Base-by-base conservation (phyloP, 495 filamentous ascomycete species). In the Penicillium psychrofluorescens region DNA sequence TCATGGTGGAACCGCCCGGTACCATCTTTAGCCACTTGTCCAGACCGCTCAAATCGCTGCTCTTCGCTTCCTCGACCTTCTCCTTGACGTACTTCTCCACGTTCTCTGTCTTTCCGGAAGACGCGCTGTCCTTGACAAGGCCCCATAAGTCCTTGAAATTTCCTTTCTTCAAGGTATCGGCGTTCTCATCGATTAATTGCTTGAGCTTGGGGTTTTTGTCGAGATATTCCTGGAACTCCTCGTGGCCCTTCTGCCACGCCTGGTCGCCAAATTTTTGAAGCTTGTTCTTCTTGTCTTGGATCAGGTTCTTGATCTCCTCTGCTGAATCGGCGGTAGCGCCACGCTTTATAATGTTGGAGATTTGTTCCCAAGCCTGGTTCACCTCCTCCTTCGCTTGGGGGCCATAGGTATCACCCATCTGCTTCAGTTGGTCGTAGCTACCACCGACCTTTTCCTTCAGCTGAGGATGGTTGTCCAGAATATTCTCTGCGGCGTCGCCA, bases 341-440 rank as follows among this genome's bases (percentile, higher is more conserved):
- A 6, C 62, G 61, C 41, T 74, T 64, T 22, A 82, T 38, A 43
- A 84, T 72, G 16, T 77, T 69, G 42, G 59, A 60, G 38, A 84
- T 66, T 50, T 85, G 68, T 11, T 74, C 49, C 72, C 78, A 85
- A 8, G 80, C 83, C 63, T 80, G 65, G 38, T 85, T 77, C 6
- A 81, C 70, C 59, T 83, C 69, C 67, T 84, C 80, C 67, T 81
- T 81, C 0, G 80, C 81, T 50, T 85, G 77, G 0, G 81, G 82
- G 0, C 83, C 83, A 54, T 80, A 79, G 15, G 75, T 55, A 28
- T 83, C 72, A 28, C 76, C 79, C 64, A 83, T 70, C 49, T 79
- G 55, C 67, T 82, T 84, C 35, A 86, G 56, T 56, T 81, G 70
- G 30, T 81, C 68, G 31, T 78, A 60, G 38, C 74, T 74, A 5